Evolutionary conservation across 148 eudicot genomes (phyloP).

Genomic region (Camellia lanceoleosa): DNA sequence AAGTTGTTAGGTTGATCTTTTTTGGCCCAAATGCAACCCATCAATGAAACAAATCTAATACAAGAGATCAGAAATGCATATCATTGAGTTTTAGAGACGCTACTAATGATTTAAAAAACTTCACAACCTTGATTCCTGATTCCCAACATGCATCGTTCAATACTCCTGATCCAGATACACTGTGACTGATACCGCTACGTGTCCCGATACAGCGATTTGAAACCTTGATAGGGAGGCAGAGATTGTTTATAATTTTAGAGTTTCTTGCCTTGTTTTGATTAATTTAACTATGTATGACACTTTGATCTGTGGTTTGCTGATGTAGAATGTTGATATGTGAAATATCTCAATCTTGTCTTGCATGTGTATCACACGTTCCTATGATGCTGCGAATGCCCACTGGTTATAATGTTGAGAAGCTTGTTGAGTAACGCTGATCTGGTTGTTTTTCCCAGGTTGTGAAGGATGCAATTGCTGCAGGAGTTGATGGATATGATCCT

Average conservation of each 20-base stretch:
- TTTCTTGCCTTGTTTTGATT: neutral
- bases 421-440: slow-evolving; percentile 4
- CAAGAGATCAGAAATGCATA: too few relatives aligned
- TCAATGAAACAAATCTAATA: too few relatives aligned
- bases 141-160: too few relatives aligned
- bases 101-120: too few relatives aligned
- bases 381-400: neutral
- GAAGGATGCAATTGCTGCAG: slow-evolving; percentile 75
- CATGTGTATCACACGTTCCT: neutral
- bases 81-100: too few relatives aligned
- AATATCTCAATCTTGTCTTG: neutral
- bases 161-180: too few relatives aligned
- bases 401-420: neutral
- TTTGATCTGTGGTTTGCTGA: neutral
- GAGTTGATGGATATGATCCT: slow-evolving; percentile 80
- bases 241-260: neutral
- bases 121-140: too few relatives aligned
- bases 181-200: too few relatives aligned
- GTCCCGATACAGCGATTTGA: too few relatives aligned
- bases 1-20: too few relatives aligned
- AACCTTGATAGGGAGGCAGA: slow-evolving; percentile 1
- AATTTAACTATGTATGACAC: neutral
- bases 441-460: slow-evolving; percentile 53
- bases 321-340: neutral
- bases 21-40: too few relatives aligned